phyloP scores from a whole-genome alignment of 2,329 filamentous ascomycete species.

The Colletotrichum sp. region DNA sequence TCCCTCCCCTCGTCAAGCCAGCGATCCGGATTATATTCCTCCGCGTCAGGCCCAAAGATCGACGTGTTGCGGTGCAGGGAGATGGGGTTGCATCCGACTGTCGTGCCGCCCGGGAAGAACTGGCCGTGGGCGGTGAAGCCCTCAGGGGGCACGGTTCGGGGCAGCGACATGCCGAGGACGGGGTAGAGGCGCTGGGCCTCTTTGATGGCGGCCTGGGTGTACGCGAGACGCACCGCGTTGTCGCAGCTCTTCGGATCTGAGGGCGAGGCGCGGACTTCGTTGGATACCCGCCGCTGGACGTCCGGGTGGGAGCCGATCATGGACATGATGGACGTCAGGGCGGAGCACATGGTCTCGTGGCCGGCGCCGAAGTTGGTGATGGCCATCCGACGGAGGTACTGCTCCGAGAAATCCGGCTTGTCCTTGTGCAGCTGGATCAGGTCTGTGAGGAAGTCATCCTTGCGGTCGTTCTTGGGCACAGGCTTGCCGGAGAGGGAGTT shows the following conservation, averaged over 20 bases:
- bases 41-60: conserved; percentile 53
- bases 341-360: conserved; percentile 59
- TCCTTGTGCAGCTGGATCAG: conserved; percentile 50
- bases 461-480: conserved; percentile 28
- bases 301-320: conserved; percentile 46
- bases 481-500: conserved; percentile 23
- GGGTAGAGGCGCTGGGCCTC: conserved; percentile 57
- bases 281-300: conserved; percentile 34
- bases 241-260: conserved; percentile 27
- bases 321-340: conserved; percentile 52
- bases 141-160: conserved; percentile 45
- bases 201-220: conserved; percentile 51
- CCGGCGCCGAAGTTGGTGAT: conserved; percentile 62
- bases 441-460: conserved; percentile 49
- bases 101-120: conserved; percentile 47
- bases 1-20: conserved; percentile 44
- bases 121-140: conserved; percentile 43
- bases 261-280: conserved; percentile 27
- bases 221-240: conserved; percentile 28
- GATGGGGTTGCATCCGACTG: conserved; percentile 55
- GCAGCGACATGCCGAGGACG: conserved; percentile 56
- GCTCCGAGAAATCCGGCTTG: conserved; percentile 49
- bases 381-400: conserved; percentile 55
- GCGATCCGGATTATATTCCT: conserved; percentile 48
- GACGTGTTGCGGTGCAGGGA: conserved; percentile 53